A percentile compares a stretch with the other conserved stretches of the same genome.
Conservation (phyloP, 148 eudicot genomes). For the Bassia scoparia region DNA sequence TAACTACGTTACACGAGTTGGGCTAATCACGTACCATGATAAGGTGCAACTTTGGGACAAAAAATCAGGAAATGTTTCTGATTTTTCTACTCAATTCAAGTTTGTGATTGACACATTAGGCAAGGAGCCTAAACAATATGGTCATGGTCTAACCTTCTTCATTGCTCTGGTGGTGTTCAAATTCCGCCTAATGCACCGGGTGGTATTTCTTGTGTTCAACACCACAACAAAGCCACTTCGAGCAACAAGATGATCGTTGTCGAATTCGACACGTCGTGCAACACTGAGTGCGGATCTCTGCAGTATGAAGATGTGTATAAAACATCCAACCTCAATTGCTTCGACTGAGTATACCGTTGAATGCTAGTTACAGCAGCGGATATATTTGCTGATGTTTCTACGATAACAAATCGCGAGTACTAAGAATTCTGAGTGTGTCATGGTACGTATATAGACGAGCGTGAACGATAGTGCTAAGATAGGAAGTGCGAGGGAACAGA, state of each 20-base stretch:
- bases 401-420: slow-evolving; percentile 40
- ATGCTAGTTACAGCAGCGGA: slow-evolving; percentile 39
- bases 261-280: slow-evolving; percentile 46
- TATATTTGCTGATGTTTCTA: slow-evolving; percentile 36
- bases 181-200: slow-evolving; percentile 49
- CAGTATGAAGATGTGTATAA: slow-evolving; percentile 49
- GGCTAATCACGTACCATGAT: slow-evolving; percentile 33
- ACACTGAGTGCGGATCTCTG: slow-evolving; percentile 49
- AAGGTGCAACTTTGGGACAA: slow-evolving; percentile 34
- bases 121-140: slow-evolving; percentile 1
- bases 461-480: not conserved
- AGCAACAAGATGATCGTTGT: slow-evolving; percentile 35
- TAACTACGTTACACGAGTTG: slow-evolving; percentile 23
- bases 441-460: slow-evolving; percentile 37
- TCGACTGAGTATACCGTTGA: slow-evolving; percentile 37
- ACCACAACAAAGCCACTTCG: slow-evolving; percentile 31
- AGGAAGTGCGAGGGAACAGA: slow-evolving; percentile 18
- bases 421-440: slow-evolving; percentile 35
- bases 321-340: slow-evolving; percentile 41
- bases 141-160: slow-evolving; percentile 48
- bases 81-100: slow-evolving; percentile 52
- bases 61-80: slow-evolving; percentile 25
- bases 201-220: slow-evolving; percentile 51
- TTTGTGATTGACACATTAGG: slow-evolving; percentile 36
- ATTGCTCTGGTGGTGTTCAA: slow-evolving; percentile 39